Percentiles rank a stretch among this genome's conserved stretches.
These are phyloP conservation scores for Diphasiastrum complanatum DNA, from an alignment of 83 land plant genomes.

Conservation along the genomic window DNA sequence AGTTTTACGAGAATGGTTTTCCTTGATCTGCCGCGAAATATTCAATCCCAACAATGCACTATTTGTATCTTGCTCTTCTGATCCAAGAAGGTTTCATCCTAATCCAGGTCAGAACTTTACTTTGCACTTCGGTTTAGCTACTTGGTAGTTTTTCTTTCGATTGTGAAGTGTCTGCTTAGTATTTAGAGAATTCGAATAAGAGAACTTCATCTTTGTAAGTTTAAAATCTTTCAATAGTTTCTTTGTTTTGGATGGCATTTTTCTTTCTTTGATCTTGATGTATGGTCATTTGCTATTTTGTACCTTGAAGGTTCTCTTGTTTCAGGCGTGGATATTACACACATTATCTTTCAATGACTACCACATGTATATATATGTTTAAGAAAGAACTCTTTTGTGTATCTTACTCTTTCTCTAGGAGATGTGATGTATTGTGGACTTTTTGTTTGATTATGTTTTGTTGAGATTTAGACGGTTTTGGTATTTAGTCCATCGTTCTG, in stretches of 20 bases:
- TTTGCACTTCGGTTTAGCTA: neutral
- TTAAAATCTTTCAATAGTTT: neutral
- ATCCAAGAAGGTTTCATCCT: conserved; percentile 75
- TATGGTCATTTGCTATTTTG: neutral
- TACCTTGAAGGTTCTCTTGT: neutral
- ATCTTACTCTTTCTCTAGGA: neutral
- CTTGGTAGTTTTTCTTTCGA: conserved; percentile 1
- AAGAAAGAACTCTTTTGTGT: neutral
- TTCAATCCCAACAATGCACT: conserved; percentile 81
- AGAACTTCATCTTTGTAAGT: neutral
- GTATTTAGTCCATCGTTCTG: neutral
- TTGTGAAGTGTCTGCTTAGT: conserved; percentile 2
- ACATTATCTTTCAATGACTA: neutral
- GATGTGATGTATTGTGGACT: conserved; percentile 7
- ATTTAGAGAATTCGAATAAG: neutral
- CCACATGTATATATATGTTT: neutral
- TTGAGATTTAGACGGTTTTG: neutral
- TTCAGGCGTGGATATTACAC: no score
- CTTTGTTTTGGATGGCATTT: neutral
- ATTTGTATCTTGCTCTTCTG: conserved; percentile 72
- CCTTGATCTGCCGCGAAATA: conserved; percentile 70
- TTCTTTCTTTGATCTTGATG: conserved; percentile 1
- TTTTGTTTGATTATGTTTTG: neutral
- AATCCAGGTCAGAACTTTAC: conserved; percentile 62
- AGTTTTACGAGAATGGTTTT: conserved; percentile 93